Evolutionary conservation across 2,329 filamentous ascomycete species (phyloP), one percentile per base, ranked within the genome.

Genomic region (Cladophialophora chaetospira): DNA sequence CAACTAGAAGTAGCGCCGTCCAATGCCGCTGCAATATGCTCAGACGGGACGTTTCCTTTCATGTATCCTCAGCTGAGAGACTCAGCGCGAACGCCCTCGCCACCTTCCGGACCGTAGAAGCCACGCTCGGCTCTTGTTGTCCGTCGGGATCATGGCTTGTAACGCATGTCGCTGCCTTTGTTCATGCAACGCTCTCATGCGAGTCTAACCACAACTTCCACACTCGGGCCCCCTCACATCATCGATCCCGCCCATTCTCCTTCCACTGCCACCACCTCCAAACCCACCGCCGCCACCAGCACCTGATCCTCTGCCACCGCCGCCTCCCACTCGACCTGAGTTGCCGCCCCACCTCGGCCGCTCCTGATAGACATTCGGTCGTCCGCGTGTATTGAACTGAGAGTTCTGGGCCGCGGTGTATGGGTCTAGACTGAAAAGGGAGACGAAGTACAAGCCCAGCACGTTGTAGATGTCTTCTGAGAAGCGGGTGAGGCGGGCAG

Each of bases 161-260:
- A n/a, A n/a, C n/a, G n/a, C n/a, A n/a, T n/a, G n/a, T n/a, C n/a
- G n/a, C n/a, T n/a, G n/a, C n/a, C n/a, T n/a, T n/a, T n/a, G n/a
- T n/a, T n/a, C n/a, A n/a, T n/a, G n/a, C n/a, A n/a, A n/a, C n/a
- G n/a, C n/a, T n/a, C n/a, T n/a, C n/a, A n/a, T n/a, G n/a, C n/a
- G n/a, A n/a, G n/a, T n/a, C n/a, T n/a, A n/a, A n/a, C 67, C 65
- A 67, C 76, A 77, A 52, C 76, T 76, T 43, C 70, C 69, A 62
- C 77, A 79, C 61, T 78, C 76, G n/a, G 76, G 75, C 5, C 69
- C 76, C 25, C 76, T 70, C 49, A 79, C 69, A 72, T 79, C 77
- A 63, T 78, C 75, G 19, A 79, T 71, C 15, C 71, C 71, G 9
- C 77, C 76, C 59, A 79, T 69, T 45, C 70, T 72, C 56, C 70